phyloP scores from a whole-genome alignment of 192 early-diverging fungal species.

The Coemansia sp. region DNA sequence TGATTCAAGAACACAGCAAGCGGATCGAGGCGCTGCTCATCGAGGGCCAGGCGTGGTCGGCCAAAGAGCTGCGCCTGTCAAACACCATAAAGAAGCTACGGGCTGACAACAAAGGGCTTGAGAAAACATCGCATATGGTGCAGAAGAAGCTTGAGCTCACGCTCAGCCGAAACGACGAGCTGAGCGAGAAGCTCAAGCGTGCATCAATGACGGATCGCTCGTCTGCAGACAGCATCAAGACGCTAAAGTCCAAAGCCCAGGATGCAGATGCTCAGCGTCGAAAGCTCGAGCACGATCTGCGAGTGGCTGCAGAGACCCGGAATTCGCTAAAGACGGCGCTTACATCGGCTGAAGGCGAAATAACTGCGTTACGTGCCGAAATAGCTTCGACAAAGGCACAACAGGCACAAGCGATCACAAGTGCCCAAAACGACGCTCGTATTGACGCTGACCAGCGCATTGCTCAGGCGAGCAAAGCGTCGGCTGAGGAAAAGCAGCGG shows the following conservation, averaged over 20 bases:
- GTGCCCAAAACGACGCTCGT: constrained; percentile 19
- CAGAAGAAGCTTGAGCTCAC: constrained; percentile 59
- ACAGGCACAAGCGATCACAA: constrained; percentile 18
- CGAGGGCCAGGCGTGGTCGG: constrained; percentile 74
- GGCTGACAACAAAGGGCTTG: constrained; percentile 61
- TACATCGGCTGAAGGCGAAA: constrained; percentile 19
- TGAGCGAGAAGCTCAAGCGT: constrained; percentile 27
- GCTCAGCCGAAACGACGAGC: constrained; percentile 50
- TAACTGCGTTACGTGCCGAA: constrained; percentile 16
- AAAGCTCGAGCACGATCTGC: constrained; percentile 25
- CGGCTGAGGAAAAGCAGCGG: constrained; percentile 33
- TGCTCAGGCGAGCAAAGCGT: constrained; percentile 11
- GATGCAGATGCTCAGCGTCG: constrained; percentile 29
- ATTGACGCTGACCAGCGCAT: constrained; percentile 43
- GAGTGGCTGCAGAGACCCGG: constrained; percentile 23
- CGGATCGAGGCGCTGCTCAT: constrained; percentile 34
- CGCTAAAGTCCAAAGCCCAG: constrained; percentile 17
- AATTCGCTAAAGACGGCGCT: constrained; percentile 31
- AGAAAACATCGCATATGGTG: constrained; percentile 54
- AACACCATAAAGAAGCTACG: constrained; percentile 75
- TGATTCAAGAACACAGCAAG: constrained; percentile 48
- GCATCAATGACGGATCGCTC: constrained; percentile 31
- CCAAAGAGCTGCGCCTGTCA: constrained; percentile 69
- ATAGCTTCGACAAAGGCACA: constrained; percentile 5
- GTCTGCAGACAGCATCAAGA: constrained; percentile 20